Conservation (phyloP, 345 rosid species). For the Turritis glabra region DNA sequence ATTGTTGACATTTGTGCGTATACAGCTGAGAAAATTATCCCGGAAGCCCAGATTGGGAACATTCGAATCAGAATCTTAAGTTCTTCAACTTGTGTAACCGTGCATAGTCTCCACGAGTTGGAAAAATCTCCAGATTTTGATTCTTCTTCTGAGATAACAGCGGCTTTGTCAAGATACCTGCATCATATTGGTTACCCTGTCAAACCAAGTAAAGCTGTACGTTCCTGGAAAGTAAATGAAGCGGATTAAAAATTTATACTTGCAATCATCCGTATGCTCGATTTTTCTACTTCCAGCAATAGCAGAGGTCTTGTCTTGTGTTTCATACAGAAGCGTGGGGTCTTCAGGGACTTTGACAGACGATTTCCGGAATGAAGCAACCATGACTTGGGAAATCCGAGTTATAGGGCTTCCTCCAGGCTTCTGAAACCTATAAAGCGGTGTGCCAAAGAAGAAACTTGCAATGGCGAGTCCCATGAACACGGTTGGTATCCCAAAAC, state of each 20-base stretch:
- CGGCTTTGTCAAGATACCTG: constrained; percentile 96
- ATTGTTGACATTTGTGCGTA: constrained; percentile 88
- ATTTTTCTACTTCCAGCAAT: constrained; percentile 80
- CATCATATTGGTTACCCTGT: background rate
- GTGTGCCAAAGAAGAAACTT: constrained; percentile 87
- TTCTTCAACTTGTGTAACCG: constrained; percentile 94
- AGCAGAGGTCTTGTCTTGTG: constrained; percentile 62
- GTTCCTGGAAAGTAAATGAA: background rate
- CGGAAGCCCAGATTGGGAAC: constrained; percentile 96
- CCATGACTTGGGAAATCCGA: constrained; percentile 80
- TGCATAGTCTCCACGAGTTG: constrained; percentile 82
- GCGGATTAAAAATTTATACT: constrained; percentile 35
- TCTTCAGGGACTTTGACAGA: constrained; percentile 60
- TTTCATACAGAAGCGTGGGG: constrained; percentile 65
- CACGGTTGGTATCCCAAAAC: constrained; percentile 90
- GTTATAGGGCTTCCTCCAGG: constrained; percentile 96
- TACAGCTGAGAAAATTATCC: constrained; percentile 79
- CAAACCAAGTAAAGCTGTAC: background rate
- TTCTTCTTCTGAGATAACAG: constrained; percentile 70
- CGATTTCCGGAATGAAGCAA: constrained; percentile 73
- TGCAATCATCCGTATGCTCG: constrained; percentile 65
- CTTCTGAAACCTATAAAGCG: constrained; percentile 82
- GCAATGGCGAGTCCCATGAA: constrained; percentile 85
- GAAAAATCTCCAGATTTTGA: constrained; percentile 53
- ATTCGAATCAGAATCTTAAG: constrained; percentile 84